Evolutionary conservation across 495 filamentous ascomycete species (phyloP).

Genomic region (Staphylotrichum tortipilum): DNA sequence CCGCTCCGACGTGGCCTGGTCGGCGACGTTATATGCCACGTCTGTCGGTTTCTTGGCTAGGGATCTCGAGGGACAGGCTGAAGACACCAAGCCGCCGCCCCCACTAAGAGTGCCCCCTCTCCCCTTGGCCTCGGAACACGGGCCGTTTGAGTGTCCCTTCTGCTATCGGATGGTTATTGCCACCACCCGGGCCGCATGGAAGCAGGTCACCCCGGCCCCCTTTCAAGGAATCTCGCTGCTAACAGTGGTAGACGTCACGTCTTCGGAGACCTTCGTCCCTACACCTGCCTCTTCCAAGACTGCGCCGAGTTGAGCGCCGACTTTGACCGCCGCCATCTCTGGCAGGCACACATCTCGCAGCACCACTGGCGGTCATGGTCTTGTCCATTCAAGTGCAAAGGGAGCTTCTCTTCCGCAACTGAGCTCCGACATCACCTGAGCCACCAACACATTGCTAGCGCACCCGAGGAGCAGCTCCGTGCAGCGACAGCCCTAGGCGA

Average conservation of each 20-base stretch:
- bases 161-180: too few species aligned
- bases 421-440: not conserved
- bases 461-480: not conserved
- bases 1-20: too few species aligned
- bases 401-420: not conserved
- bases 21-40: too few species aligned
- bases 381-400: not conserved
- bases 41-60: too few species aligned
- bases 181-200: too few species aligned
- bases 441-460: not conserved
- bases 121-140: too few species aligned
- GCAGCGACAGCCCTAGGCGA: not conserved
- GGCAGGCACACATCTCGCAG: not conserved
- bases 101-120: too few species aligned
- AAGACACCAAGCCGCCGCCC: too few species aligned
- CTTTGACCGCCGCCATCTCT: not conserved
- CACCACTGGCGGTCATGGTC: not conserved
- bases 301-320: not conserved
- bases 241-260: not conserved
- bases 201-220: too few species aligned
- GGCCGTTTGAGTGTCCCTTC: too few species aligned
- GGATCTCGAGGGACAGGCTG: too few species aligned
- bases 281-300: not conserved
- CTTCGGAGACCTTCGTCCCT: not conserved
- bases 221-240: too few species aligned